A percentile compares a stretch with the other conserved stretches of the same genome.
These are phyloP conservation scores for Sphagnum fallax DNA, from an alignment of 228 moss, liverwort and hornwort species.

Conservation along the genomic window DNA sequence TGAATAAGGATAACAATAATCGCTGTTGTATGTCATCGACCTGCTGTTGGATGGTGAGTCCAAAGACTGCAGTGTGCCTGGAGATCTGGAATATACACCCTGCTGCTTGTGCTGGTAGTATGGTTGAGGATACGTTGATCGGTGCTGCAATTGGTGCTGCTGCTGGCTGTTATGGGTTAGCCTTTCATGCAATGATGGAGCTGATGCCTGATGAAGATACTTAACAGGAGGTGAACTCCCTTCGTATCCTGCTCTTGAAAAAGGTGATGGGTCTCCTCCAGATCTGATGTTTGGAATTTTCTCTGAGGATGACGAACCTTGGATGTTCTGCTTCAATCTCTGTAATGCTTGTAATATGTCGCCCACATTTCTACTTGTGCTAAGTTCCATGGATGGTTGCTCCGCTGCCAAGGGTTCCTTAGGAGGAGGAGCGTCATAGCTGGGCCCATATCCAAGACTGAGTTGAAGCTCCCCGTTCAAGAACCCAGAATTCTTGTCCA, in stretches of 20 bases:
- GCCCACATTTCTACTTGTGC: slow-evolving; percentile 26
- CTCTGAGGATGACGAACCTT: slow-evolving; percentile 17
- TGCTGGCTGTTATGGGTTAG: too few species aligned
- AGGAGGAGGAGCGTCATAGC: slow-evolving; percentile 24
- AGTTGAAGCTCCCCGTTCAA: slow-evolving; percentile 19
- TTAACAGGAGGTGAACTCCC: neutral
- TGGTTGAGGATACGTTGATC: too few species aligned
- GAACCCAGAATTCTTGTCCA: too few species aligned
- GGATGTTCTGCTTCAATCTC: slow-evolving; percentile 44
- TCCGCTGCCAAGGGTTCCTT: slow-evolving; percentile 26
- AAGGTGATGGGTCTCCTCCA: neutral
- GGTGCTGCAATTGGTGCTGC: too few species aligned
- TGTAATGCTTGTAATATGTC: slow-evolving; percentile 46
- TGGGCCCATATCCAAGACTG: slow-evolving; percentile 47
- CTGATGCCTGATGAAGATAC: neutral
- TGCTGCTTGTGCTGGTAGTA: too few species aligned
- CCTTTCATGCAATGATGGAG: too few species aligned
- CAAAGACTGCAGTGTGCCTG: too few species aligned
- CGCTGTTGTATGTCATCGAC: too few species aligned
- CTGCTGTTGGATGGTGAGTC: too few species aligned
- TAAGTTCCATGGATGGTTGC: slow-evolving; percentile 13
- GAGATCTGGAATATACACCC: too few species aligned
- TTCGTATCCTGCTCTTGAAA: neutral
- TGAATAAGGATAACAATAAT: too few species aligned
- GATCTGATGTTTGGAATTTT: neutral